phyloP scores from a whole-genome alignment of 2,329 filamentous ascomycete genomes.

The Immersiporthe knoxdaviesiana region DNA sequence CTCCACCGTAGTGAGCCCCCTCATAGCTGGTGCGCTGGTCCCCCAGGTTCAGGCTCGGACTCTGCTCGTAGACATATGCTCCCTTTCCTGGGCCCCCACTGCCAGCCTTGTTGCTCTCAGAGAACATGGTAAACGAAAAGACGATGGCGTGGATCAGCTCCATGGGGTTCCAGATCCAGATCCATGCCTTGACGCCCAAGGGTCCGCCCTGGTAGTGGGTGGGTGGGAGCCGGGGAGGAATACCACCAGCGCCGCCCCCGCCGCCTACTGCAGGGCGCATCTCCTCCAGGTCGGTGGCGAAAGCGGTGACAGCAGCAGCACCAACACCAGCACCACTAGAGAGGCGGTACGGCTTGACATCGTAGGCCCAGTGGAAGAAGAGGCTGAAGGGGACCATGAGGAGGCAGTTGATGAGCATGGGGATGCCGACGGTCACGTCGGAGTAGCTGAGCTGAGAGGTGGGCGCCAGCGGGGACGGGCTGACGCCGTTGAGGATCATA shows the following conservation, averaged over 20 bases:
- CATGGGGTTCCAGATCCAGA: constrained; percentile 27
- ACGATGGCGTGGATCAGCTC: constrained; percentile 26
- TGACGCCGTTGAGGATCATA: constrained; percentile 33
- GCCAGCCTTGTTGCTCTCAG: not conserved
- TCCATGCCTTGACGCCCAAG: constrained; percentile 28
- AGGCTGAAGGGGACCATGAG: constrained; percentile 35
- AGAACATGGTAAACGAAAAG: constrained; percentile 17
- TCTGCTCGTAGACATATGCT: not conserved
- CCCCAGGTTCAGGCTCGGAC: not conserved
- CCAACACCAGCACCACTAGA: not conserved
- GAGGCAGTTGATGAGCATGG: constrained; percentile 33
- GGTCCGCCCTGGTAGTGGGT: constrained; percentile 32
- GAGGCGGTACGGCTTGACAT: constrained; percentile 32
- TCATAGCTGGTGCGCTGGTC: not conserved
- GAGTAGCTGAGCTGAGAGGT: constrained; percentile 33
- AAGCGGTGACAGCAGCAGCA: not conserved
- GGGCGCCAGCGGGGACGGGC: constrained; percentile 28
- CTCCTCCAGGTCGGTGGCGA: not conserved
- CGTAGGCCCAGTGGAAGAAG: constrained; percentile 34
- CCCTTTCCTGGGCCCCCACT: not conserved
- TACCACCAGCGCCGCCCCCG: no score
- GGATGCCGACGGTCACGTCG: constrained; percentile 35
- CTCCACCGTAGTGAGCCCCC: not conserved
- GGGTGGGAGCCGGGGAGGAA: no score
- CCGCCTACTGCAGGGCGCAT: not conserved